A percentile compares a stretch with the other conserved stretches of the same genome.
Conservation (phyloP, 768 basidiomycete species). For the Gloeopeniophorella convolvens region DNA sequence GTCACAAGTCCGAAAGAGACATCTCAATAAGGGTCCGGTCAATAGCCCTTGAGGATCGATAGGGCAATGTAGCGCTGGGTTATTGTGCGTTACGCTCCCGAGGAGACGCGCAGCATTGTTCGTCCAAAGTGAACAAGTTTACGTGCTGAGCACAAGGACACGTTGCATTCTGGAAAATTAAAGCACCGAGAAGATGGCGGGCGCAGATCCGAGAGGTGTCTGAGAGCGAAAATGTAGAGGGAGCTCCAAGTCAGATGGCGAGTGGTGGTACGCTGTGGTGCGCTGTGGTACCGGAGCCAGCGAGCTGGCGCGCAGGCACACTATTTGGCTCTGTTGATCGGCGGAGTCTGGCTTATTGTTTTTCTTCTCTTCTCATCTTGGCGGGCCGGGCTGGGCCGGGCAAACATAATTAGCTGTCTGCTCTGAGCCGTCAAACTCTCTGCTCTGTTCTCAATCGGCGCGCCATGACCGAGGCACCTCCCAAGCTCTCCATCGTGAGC, state of each 20-base stretch:
- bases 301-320: no score
- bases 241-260: no score
- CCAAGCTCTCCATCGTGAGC: slow-evolving; percentile 20
- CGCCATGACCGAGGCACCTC: slow-evolving; percentile 10
- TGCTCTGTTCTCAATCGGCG: neutral
- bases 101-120: slow-evolving; percentile 13
- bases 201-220: no score
- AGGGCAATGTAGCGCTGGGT: neutral
- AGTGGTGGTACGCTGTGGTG: no score
- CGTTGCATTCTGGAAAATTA: no score
- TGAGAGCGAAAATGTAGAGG: no score
- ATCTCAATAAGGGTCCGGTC: neutral
- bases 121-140: neutral
- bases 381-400: no score
- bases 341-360: neutral
- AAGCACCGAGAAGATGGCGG: no score
- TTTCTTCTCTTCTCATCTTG: neutral
- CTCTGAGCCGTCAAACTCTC: neutral
- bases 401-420: no score
- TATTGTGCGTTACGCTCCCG: slow-evolving; percentile 14
- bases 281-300: no score
- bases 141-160: neutral
- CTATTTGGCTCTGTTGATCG: no score
- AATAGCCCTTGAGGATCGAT: neutral
- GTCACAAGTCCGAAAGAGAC: neutral